Evolutionary conservation across 345 rosid species (phyloP), one percentile per base, ranked within the genome.

Genomic region (Pistacia integerrima): DNA sequence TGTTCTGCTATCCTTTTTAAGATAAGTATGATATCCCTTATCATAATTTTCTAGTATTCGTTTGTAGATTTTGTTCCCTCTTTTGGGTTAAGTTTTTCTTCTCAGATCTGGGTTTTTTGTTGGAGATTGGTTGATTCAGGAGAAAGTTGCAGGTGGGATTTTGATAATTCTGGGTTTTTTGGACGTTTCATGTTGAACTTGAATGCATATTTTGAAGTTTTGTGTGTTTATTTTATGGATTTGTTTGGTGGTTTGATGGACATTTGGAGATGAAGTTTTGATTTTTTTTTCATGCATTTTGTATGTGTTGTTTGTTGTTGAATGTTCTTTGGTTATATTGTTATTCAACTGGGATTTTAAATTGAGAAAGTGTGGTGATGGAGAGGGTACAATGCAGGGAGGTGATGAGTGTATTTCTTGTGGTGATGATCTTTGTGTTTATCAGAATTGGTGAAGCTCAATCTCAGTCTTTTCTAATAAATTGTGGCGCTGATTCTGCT

Each of bases 401-500:
- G 74, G 69, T 81, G 17, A 74, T 64, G 57, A 64, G 62, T 78
- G 17, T 81, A 59, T 18, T 82, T 36, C 64, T 79, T 79, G 25
- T 83, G 67, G 79, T 83, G 67, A 72, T 78, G 69, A 17, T 84
- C 5, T 81, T 67, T 61, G 72, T 76, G 60, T 55, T 73, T 76
- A 17, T 84, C 60, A 64, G 59, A 66, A 49, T 59, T 74, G 89
- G 87, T 76, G 88, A 86, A 82, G 91, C 90, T 83, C 85, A 89
- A 69, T 66, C 84, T 64, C 85, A 78, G 71, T 77, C 85, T 62
- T 80, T 85, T 77, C 83, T 93, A 76, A 77, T 93, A 36, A 86
- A 87, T 67, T 94, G 98, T 79, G 98, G 97, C 54, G 67, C 93
- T 72, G 87, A 89, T 48, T 77, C 85, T 12, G 82, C 83, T 73